Base-by-base conservation (phyloP, 495 filamentous ascomycete species). In the Aspergillus wentii region DNA sequence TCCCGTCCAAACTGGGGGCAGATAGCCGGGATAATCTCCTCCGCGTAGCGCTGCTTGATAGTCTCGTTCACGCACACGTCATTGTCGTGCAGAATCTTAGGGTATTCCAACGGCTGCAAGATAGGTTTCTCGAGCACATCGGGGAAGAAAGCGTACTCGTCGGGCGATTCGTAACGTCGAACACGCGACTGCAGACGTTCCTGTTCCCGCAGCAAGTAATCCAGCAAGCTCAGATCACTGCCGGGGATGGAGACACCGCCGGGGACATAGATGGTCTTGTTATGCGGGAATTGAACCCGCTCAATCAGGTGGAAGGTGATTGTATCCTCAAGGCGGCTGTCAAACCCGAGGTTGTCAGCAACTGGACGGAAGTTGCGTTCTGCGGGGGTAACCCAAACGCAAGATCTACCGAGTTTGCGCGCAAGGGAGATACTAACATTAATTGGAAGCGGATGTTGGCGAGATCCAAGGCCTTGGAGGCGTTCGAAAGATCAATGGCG, bases 291-390 rank as follows among this genome's bases (percentile, higher is more conserved):
- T 68, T 99, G 94, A 21, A 90, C 94, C 17, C 94, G 85, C 60
- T 99, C 94, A 56, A 99, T 99, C 16, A 97, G 70, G 68, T 97
- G 88, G 68, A 95, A 99, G 52, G 86, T 95, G 56, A 99, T 97
- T 40, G 94, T 97, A 57, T 99, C 94, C 69, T 99, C 92, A 14
- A 96, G 75, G 26, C 92, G 92, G 48, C 90, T 96, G 56, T 19
- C n/a, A n/a, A n/a, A n/a, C n/a, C n/a, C n/a, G n/a, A n/a, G n/a
- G n/a, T n/a, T n/a, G n/a, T n/a, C n/a, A n/a, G n/a, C n/a, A n/a
- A n/a, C n/a, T n/a, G n/a, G n/a, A n/a, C n/a, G n/a, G n/a, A n/a
- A n/a, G n/a, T n/a, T n/a, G n/a, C n/a, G n/a, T n/a, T n/a, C n/a
- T n/a, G n/a, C n/a, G n/a, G n/a, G n/a, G n/a, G n/a, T n/a, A n/a